Base-by-base conservation (phyloP, 139 green algal species). In the Desmodesmus armatus region DNA sequence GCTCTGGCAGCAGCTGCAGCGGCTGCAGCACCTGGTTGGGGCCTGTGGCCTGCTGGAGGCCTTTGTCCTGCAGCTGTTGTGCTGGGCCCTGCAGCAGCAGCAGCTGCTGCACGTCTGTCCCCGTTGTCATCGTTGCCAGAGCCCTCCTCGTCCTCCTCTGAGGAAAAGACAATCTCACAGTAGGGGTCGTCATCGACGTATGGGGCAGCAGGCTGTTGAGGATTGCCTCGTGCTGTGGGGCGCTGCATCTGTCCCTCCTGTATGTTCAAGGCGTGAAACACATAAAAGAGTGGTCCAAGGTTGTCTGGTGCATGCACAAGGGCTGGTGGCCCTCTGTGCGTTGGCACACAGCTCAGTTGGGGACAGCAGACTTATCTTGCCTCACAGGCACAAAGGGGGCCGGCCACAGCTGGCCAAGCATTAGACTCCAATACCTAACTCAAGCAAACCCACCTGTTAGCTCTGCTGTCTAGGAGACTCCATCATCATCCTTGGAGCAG, bases 161-260 rank as follows among this genome's bases (percentile, higher is more conserved):
- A 85, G 27, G 60, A 51, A 65, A 85, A 85, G 6, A 85, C 43
- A 31, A 75, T 77, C 5, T 29, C 27, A 27, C 44, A 39, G 29
- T 84, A 40, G 33, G 77, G 43, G 7, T 63, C 31, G 49, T 35
- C 65, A 75, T 29, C 67, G 49, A 15, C 67, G 17, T 29, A 31
- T 19, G 47, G 67, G 3, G 4, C 35, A 51, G 35, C 67, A 31
- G 37, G 63, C 43, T 11, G 13, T 11, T 13, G 11, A 35, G 33
- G 0, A 35, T 51, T 75, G 37, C 67, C 35, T 37, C 9, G 3
- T 13, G 13, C 9, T 13, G 9, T 55, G 47, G 9, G 47, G 47
- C 13, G 47, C 47, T 55, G 47, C 47, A 21, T 55, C 9, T 55
- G 47, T 13, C 67, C 67, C n/a, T n/a, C n/a, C n/a, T n/a, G n/a